A percentile compares a stretch with the other conserved stretches of the same genome.
These are phyloP conservation scores for Serendipita sp. DNA, from an alignment of 768 basidiomycete genomes.

Conservation along the genomic window DNA sequence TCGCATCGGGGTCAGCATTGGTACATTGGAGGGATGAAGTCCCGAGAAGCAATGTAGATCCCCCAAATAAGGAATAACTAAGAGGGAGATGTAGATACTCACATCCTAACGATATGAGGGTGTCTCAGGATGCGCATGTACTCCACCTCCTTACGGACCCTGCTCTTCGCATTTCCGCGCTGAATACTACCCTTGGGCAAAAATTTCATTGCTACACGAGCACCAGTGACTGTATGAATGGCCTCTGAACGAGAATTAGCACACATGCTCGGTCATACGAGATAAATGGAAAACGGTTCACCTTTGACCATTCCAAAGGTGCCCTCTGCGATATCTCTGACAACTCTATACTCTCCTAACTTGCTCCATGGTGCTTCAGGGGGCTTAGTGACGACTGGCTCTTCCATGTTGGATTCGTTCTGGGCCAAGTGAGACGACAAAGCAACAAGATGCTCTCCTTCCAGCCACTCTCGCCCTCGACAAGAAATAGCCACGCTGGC, in stretches of 20 bases:
- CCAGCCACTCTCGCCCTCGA: neutral
- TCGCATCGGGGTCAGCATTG: slow-evolving; percentile 14
- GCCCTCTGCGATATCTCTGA: slow-evolving; percentile 81
- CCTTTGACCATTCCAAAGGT: slow-evolving; percentile 99
- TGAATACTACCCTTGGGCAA: slow-evolving; percentile 89
- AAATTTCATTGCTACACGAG: slow-evolving; percentile 94
- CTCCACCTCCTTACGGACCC: slow-evolving; percentile 90
- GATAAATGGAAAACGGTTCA: slow-evolving; percentile 27
- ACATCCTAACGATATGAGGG: slow-evolving; percentile 98
- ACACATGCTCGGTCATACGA: neutral
- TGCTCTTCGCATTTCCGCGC: slow-evolving; percentile 75
- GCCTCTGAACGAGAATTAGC: slow-evolving; percentile 45
- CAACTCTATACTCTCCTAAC: slow-evolving; percentile 82
- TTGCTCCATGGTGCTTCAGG: slow-evolving; percentile 26
- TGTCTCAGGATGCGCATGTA: slow-evolving; percentile 90
- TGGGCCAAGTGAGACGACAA: neutral
- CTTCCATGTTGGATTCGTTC: neutral
- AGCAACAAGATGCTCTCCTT: neutral
- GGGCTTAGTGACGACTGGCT: neutral
- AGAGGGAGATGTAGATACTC: slow-evolving; percentile 16
- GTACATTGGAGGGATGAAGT: neutral
- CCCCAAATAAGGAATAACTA: slow-evolving; percentile 9
- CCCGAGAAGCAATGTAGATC: slow-evolving; percentile 3
- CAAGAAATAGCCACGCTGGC: too few relatives aligned
- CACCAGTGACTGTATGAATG: slow-evolving; percentile 82